A percentile compares a stretch with the other conserved stretches of the same genome.
Conservation (phyloP, 441 rosid species). For the Metrosideros polymorpha region DNA sequence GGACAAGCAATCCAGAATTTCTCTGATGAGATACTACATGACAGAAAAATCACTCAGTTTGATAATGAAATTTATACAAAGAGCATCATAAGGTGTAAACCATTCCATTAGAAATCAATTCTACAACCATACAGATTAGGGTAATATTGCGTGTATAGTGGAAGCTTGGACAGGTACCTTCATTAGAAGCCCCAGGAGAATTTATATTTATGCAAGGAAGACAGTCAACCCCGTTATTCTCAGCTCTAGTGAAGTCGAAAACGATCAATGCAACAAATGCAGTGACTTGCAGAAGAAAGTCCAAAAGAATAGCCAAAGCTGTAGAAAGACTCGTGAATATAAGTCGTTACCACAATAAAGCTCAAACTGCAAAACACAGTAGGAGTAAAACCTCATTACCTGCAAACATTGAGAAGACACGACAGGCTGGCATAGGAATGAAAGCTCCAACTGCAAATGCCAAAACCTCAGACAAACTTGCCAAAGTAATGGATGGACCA, state of each 20-base stretch:
- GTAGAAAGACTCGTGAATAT: neutral
- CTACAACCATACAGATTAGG: neutral
- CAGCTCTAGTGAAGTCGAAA: constrained; percentile 42
- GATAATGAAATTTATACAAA: neutral
- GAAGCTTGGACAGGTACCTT: constrained; percentile 23
- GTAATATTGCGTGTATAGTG: neutral
- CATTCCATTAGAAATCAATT: neutral
- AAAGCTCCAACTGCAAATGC: constrained; percentile 80
- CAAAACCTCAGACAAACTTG: constrained; percentile 69
- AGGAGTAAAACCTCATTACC: constrained; percentile 22
- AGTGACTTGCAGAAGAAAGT: constrained; percentile 60
- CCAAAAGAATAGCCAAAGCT: constrained; percentile 60
- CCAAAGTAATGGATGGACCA: constrained; percentile 71
- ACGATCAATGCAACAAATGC: constrained; percentile 55
- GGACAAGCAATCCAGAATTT: constrained; percentile 39
- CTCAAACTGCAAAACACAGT: neutral
- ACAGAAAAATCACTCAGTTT: constrained; percentile 9
- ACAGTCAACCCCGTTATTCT: constrained; percentile 53
- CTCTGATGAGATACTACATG: constrained; percentile 22
- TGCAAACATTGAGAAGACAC: constrained; percentile 75
- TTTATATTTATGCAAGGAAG: constrained; percentile 45
- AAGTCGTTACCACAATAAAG: neutral
- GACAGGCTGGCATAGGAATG: constrained; percentile 81
- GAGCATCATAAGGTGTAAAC: neutral
- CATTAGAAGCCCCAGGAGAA: constrained; percentile 20